Percentiles rank a stretch among this genome's conserved stretches.
These are phyloP conservation scores for Penicillium concentricum DNA, from an alignment of 2,329 filamentous ascomycete species.

Conservation along the genomic window DNA sequence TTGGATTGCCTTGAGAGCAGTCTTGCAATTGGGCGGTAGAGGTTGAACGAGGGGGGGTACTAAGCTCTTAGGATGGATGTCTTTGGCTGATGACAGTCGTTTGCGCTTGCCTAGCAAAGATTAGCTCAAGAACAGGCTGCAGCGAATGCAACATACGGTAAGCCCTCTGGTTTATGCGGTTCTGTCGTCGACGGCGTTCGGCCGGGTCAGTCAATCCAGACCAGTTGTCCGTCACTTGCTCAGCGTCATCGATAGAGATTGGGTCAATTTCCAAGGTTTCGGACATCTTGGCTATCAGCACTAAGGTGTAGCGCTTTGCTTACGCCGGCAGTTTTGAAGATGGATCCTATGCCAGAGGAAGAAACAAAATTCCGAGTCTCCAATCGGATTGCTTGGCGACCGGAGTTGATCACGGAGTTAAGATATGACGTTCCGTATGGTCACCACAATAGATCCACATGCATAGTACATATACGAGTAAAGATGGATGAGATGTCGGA, in stretches of 20 bases:
- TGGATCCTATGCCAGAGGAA: neutral
- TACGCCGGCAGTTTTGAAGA: neutral
- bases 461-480: too few relatives aligned
- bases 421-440: neutral
- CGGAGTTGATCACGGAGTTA: neutral
- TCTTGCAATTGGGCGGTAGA: neutral
- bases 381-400: neutral
- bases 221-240: constrained; percentile 24
- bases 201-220: constrained; percentile 25
- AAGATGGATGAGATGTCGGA: neutral
- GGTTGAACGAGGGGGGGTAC: constrained; percentile 1
- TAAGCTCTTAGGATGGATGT: constrained; percentile 15
- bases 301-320: neutral
- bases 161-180: constrained; percentile 33
- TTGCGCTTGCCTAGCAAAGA: constrained; percentile 21
- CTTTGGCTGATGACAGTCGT: constrained; percentile 14
- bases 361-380: neutral
- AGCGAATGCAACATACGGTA: constrained; percentile 19
- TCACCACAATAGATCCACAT: neutral
- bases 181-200: constrained; percentile 31
- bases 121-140: neutral
- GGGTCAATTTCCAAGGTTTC: neutral
- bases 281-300: constrained; percentile 3
- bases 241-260: neutral
- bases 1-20: neutral